Evolutionary conservation across 31 red algal genomes (phyloP).

Genomic region (Asparagopsis taxiformis): DNA sequence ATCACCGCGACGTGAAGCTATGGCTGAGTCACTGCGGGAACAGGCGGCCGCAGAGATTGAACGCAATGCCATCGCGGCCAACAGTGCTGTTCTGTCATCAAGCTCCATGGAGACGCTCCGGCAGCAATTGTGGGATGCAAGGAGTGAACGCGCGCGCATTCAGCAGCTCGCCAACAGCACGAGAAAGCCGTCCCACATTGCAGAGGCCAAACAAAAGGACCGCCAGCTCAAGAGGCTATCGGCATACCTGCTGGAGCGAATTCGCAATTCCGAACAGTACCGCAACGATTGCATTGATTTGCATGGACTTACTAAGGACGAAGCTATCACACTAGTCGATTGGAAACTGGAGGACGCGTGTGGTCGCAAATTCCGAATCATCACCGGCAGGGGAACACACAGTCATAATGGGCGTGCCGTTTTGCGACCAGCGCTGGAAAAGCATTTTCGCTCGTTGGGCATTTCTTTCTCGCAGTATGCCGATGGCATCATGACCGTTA

Average conservation of each 20-base stretch:
- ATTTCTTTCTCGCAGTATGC: conserved; percentile 26
- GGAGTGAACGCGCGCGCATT: neutral
- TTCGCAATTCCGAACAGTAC: conserved; percentile 44
- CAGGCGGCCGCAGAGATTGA: conserved; percentile 27
- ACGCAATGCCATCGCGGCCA: neutral
- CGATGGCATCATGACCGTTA: conserved; percentile 29
- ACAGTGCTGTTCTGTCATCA: conserved; percentile 3
- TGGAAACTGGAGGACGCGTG: conserved; percentile 43
- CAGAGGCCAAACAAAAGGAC: conserved; percentile 23
- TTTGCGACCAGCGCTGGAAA: conserved; percentile 49
- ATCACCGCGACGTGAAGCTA: neutral
- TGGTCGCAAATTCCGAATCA: conserved; percentile 28
- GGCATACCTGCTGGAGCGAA: conserved; percentile 19
- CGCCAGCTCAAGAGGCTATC: conserved; percentile 27
- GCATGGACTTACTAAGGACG: conserved; percentile 39
- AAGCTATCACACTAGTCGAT: conserved; percentile 42
- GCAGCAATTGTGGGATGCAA: conserved; percentile 32
- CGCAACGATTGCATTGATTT: conserved; percentile 32
- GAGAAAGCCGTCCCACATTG: conserved; percentile 20
- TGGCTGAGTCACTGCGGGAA: conserved; percentile 40
- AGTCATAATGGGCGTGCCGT: conserved; percentile 56
- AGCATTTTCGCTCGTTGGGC: conserved; percentile 40
- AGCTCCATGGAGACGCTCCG: conserved; percentile 15
- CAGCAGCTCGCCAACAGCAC: conserved; percentile 39
- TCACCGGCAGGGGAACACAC: conserved; percentile 51